Evolutionary conservation across 1,139 yeast genomes (phyloP).

Genomic region (Lodderomyces jiufengensis): DNA sequence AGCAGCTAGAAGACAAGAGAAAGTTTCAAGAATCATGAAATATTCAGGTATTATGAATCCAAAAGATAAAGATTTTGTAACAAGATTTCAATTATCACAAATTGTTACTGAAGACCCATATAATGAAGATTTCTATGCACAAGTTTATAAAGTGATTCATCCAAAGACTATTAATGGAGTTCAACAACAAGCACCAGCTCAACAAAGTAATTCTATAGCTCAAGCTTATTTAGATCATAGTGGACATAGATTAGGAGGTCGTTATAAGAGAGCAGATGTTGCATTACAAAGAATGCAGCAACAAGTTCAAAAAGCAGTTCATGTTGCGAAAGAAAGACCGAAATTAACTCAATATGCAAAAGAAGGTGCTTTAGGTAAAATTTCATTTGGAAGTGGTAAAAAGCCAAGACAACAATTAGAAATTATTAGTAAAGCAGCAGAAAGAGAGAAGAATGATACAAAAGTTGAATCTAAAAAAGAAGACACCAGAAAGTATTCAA

Average conservation of each 20-base stretch:
- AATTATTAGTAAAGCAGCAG: conserved; percentile 54
- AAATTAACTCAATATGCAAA: conserved; percentile 66
- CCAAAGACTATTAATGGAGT: conserved; percentile 46
- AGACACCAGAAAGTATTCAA: conserved; percentile 33
- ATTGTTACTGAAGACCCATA: conserved; percentile 97
- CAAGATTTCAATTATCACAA: conserved; percentile 90
- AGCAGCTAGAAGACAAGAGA: conserved; percentile 68
- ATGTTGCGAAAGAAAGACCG: conserved; percentile 89
- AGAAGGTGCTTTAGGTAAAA: conserved; percentile 91
- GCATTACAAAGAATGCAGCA: conserved; percentile 98
- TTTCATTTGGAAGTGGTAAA: conserved; percentile 76
- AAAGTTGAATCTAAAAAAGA: conserved; percentile 10
- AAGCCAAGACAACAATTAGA: conserved; percentile 88
- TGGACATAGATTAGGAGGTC: conserved; percentile 87
- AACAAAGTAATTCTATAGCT: conserved; percentile 65
- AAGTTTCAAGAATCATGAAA: conserved; percentile 73
- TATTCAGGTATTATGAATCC: conserved; percentile 96
- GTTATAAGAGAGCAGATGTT: conserved; percentile 86
- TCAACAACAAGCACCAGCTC: conserved; percentile 34
- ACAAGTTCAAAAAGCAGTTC: conserved; percentile 94
- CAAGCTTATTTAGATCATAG: conserved; percentile 93
- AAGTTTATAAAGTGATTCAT: conserved; percentile 84
- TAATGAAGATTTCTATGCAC: conserved; percentile 94
- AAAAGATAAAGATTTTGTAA: conserved; percentile 91
- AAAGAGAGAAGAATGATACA: conserved; percentile 38